Conservation (phyloP, 2,329 filamentous ascomycete species). For the Ophiocordyceps camponoti-saundersi region DNA sequence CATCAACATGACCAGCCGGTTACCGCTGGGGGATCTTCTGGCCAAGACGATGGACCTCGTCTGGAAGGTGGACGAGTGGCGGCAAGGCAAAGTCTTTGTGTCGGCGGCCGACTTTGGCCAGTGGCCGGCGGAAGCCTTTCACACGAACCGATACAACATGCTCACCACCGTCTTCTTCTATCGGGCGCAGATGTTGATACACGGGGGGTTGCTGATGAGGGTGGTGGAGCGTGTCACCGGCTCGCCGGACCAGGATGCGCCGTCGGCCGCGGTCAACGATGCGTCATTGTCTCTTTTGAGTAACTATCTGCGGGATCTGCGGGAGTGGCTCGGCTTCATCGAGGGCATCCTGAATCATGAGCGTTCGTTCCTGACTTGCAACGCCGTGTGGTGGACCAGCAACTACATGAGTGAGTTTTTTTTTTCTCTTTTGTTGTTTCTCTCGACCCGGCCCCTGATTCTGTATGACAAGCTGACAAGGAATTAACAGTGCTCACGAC, state of each 20-base stretch:
- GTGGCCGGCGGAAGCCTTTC: conserved; percentile 1
- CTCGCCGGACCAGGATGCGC: background rate
- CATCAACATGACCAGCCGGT: conserved; percentile 3
- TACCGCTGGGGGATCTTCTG: conserved; percentile 3
- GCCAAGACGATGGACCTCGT: conserved; percentile 6
- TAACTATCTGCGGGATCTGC: conserved; percentile 6
- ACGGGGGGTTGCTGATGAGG: conserved; percentile 4
- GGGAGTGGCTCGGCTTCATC: conserved; percentile 7
- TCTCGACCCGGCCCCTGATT: background rate
- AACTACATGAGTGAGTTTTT: conserved; percentile 12
- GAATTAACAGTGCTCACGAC: conserved; percentile 9
- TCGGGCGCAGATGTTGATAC: conserved; percentile 2
- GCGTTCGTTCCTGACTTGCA: conserved; percentile 8
- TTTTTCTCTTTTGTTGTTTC: no score
- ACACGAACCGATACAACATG: conserved; percentile 3
- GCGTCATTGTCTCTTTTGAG: conserved; percentile 6
- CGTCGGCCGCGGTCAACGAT: conserved; percentile 4
- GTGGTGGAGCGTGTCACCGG: conserved; percentile 5
- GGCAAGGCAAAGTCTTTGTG: background rate
- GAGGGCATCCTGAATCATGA: conserved; percentile 5
- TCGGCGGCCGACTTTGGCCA: conserved; percentile 1
- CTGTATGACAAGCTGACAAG: background rate
- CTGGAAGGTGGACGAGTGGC: conserved; percentile 6
- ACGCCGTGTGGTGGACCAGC: conserved; percentile 14
- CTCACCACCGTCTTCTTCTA: conserved; percentile 4